Conservation (phyloP, 2,329 filamentous ascomycete genomes). For the Penicillium sp. region DNA sequence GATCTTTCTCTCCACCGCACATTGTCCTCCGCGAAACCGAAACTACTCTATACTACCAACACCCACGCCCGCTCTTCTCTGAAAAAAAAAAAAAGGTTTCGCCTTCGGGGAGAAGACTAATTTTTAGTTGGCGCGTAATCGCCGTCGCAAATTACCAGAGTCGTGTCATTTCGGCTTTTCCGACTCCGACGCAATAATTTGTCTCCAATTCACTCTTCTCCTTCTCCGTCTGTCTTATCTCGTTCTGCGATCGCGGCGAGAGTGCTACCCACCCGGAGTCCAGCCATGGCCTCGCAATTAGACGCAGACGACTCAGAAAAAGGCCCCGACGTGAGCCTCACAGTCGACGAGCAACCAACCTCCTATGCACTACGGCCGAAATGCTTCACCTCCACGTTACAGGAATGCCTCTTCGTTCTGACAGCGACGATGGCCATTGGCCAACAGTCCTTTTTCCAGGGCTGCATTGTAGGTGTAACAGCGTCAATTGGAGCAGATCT, state of each 20-base stretch:
- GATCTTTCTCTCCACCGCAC: not conserved
- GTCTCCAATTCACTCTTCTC: not conserved
- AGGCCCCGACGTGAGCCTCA: slow-evolving; percentile 4
- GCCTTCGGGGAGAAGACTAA: not conserved
- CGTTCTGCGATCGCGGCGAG: not conserved
- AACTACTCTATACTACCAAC: not conserved
- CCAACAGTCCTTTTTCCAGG: slow-evolving; percentile 62
- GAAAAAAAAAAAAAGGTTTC: not conserved
- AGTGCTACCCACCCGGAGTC: not conserved
- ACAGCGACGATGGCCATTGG: slow-evolving; percentile 69
- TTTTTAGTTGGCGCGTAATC: slow-evolving; percentile 1
- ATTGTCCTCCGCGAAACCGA: not conserved
- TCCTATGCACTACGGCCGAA: slow-evolving; percentile 14
- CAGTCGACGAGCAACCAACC: slow-evolving; percentile 8
- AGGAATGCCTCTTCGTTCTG: slow-evolving; percentile 67
- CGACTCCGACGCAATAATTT: not conserved
- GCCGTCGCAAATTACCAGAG: not conserved
- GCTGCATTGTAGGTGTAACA: slow-evolving; percentile 63
- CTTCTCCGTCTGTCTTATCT: not conserved
- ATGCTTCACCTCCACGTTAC: slow-evolving; percentile 62
- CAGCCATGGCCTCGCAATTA: not conserved
- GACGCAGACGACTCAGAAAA: slow-evolving; percentile 17
- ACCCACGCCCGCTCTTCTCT: not conserved
- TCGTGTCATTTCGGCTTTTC: not conserved
- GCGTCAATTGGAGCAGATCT: slow-evolving; percentile 62